Evolutionary conservation across 164 flowering plant genomes (phyloP).

Genomic region (Chloranthus sessilifolius): DNA sequence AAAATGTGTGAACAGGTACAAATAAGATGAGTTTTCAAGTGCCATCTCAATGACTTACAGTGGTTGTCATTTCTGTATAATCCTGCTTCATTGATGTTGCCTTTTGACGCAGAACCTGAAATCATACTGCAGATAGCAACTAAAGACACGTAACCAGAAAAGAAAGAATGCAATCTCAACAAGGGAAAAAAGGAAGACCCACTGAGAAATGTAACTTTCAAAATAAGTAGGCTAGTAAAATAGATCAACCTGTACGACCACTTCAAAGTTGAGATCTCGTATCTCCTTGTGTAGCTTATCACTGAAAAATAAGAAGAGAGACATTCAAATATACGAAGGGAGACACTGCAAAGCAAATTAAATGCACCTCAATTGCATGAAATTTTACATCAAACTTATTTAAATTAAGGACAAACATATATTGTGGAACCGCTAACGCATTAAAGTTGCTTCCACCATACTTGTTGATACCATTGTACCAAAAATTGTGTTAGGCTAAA

Average conservation of each 20-base stretch:
- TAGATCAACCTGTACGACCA: slow-evolving; percentile 89
- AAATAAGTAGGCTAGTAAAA: slow-evolving; percentile 12
- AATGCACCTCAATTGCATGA: neutral
- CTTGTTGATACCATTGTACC: too few relatives aligned
- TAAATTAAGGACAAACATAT: too few relatives aligned
- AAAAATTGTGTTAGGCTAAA: too few relatives aligned
- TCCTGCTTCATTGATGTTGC: slow-evolving; percentile 99
- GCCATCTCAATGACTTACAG: slow-evolving; percentile 38
- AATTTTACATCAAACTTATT: too few relatives aligned
- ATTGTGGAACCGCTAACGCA: too few relatives aligned
- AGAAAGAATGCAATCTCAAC: slow-evolving; percentile 1
- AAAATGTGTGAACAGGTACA: too few relatives aligned
- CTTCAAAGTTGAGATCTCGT: slow-evolving; percentile 96
- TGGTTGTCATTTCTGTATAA: slow-evolving; percentile 75
- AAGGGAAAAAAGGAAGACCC: too few relatives aligned
- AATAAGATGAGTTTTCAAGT: slow-evolving; percentile 1
- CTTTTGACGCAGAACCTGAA: slow-evolving; percentile 96
- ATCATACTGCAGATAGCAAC: slow-evolving; percentile 33
- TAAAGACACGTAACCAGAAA: slow-evolving; percentile 11
- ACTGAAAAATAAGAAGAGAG: slow-evolving; percentile 31
- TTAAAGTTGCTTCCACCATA: too few relatives aligned
- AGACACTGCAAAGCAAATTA: slow-evolving; percentile 1
- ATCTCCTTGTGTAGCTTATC: slow-evolving; percentile 96
- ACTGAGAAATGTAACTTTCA: neutral
- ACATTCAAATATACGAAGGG: slow-evolving; percentile 9